Percentiles rank a stretch among this genome's conserved stretches.
Evolutionary conservation across 2,329 filamentous ascomycete species (phyloP).

Genomic region (Xenoacremonium recifei): DNA sequence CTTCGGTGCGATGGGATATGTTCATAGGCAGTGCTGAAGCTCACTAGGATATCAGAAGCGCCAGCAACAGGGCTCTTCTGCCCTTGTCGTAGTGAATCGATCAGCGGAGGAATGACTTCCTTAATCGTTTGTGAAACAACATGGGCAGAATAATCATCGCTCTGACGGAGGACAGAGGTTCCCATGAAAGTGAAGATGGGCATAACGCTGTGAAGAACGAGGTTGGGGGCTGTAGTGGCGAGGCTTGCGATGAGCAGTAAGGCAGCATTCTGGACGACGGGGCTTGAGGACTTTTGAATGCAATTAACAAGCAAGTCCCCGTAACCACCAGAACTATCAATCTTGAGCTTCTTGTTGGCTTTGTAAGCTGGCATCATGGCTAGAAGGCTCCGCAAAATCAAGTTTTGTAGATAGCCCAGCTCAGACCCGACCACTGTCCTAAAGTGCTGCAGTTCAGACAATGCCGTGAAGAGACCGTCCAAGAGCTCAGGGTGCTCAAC

Average conservation of each 20-base stretch:
- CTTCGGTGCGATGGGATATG: conserved; percentile 89
- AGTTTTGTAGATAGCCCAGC: conserved; percentile 83
- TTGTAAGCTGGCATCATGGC: conserved; percentile 81
- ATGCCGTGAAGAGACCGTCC: conserved; percentile 74
- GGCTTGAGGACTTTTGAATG: conserved; percentile 86
- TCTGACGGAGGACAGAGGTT: conserved; percentile 83
- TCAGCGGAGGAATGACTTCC: conserved; percentile 87
- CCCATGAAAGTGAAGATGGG: conserved; percentile 99
- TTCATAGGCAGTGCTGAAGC: conserved; percentile 94
- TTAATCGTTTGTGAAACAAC: conserved; percentile 95
- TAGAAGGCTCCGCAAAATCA: conserved; percentile 78
- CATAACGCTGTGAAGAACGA: conserved; percentile 97
- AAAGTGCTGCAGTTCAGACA: conserved; percentile 86
- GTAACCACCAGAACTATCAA: conserved; percentile 78
- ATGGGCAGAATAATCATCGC: conserved; percentile 94
- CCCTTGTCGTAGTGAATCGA: conserved; percentile 79
- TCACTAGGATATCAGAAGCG: conserved; percentile 86
- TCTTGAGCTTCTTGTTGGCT: conserved; percentile 55
- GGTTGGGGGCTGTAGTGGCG: conserved; percentile 82
- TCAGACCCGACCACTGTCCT: conserved; percentile 79
- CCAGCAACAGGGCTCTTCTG: conserved; percentile 76
- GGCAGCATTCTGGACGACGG: conserved; percentile 90
- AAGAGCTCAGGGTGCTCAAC: conserved; percentile 75
- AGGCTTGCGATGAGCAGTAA: conserved; percentile 84
- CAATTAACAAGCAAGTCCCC: conserved; percentile 92